Evolutionary conservation across 805 yeast genomes (phyloP), one percentile per base, ranked within the genome.

Genomic region (Saccharomycopsis schoenii): DNA sequence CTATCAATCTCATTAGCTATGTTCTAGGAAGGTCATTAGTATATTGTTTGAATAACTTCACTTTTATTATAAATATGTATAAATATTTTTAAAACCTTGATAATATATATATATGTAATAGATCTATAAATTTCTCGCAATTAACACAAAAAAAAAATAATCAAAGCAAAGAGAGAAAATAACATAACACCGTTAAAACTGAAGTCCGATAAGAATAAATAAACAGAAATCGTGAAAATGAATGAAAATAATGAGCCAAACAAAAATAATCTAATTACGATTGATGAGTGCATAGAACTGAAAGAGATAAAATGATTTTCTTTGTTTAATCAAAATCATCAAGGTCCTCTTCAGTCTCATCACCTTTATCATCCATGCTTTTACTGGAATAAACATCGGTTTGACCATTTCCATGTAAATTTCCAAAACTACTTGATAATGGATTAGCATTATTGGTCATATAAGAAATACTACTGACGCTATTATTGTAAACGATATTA

Each of bases 291-390:
- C n/a, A 21, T 25, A 21, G n/a, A 42, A 42, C 17, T 11, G 21
- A 1, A 17, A 42, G 10, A 42, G n/a, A n/a, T n/a, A 19, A 17
- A 19, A 42, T 17, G 17, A n/a, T 6, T 19, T 17, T 42, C n/a
- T 19, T 25, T 11, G 11, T 5, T 24, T 47, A 47, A 21, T 47
- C 52, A 24, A 47, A 47, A 47, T 47, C 52, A 54, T 60, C 68
- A 9, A 60, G 65, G 14, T 61, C 69, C 37, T 66, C 65, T 41
- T 68, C 69, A 58, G 67, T 67, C 54, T 64, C 65, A 6, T 66
- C 71, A 11, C 68, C 66, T 29, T 65, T 70, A 67, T 69, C 59
- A 29, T 29, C 15, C 17, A 62, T 56, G 21, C 29, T 58, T n/a
- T 39, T 14, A 29, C 47, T 60, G 25, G 43, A 5, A 29, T 43